Conservation (phyloP, 257 asterid species). For the Jaltomata sinuosa region DNA sequence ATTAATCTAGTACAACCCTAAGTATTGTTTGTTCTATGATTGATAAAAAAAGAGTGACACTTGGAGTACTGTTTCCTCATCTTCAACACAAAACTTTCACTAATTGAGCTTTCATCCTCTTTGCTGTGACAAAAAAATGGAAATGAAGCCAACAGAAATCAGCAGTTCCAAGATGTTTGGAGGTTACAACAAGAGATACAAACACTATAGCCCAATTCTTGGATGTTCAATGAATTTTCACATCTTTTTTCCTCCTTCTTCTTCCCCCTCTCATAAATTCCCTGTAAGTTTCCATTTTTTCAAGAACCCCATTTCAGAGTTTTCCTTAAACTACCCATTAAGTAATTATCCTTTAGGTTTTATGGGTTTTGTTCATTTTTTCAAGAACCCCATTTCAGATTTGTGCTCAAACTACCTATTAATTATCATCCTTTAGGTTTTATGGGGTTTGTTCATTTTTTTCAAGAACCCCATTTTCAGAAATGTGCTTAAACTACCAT, state of each 20-base stretch:
- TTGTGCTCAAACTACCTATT: neutral
- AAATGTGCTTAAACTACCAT: neutral
- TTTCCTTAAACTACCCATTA: neutral
- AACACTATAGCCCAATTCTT: constrained; percentile 70
- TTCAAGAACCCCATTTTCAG: neutral
- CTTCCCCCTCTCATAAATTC: constrained; percentile 58
- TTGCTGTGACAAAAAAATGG: constrained; percentile 34
- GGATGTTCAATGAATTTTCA: constrained; percentile 91
- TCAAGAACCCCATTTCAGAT: neutral
- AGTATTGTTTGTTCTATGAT: neutral
- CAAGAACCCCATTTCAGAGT: neutral
- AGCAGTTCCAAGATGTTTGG: constrained; percentile 90
- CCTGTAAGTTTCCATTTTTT: constrained; percentile 35
- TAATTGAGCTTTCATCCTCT: neutral
- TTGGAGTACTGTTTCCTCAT: neutral
- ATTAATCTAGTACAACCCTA: neutral
- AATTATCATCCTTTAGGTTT: neutral
- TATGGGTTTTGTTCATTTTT: neutral
- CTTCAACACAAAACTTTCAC: neutral
- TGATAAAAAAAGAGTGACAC: neutral
- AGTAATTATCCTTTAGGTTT: neutral
- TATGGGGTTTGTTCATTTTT: neutral
- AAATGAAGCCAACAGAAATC: constrained; percentile 59
- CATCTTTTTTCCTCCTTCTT: constrained; percentile 80
- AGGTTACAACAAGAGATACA: constrained; percentile 90